A percentile compares a stretch with the other conserved stretches of the same genome.
phyloP scores from a whole-genome alignment of 441 rosid genomes.

The Adansonia grandidieri region DNA sequence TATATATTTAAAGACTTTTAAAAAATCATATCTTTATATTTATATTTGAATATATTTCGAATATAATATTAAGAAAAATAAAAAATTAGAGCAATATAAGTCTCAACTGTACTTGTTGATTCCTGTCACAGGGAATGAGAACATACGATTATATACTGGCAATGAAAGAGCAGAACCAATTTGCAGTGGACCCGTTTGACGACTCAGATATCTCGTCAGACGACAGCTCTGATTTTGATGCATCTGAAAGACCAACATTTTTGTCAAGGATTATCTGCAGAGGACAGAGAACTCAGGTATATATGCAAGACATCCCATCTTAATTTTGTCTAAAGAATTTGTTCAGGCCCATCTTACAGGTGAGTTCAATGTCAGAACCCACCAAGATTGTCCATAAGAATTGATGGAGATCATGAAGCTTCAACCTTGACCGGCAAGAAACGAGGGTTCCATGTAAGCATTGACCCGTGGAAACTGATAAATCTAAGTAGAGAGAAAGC shows the following conservation, averaged over 20 bases:
- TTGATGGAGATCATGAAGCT: conserved; percentile 64
- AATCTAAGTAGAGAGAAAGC: conserved; percentile 84
- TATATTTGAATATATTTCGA: no score
- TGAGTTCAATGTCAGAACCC: conserved; percentile 48
- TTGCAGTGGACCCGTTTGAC: conserved; percentile 63
- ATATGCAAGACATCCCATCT: not conserved
- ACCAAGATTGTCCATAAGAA: conserved; percentile 64
- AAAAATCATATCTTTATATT: no score
- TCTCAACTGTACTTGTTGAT: not conserved
- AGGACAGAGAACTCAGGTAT: conserved; percentile 65
- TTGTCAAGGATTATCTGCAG: conserved; percentile 70
- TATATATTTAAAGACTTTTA: no score
- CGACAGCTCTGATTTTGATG: conserved; percentile 71
- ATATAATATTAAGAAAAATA: no score
- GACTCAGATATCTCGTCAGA: conserved; percentile 89
- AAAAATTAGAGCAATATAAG: no score
- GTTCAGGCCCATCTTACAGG: not conserved
- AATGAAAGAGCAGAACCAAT: conserved; percentile 83
- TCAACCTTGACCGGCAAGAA: conserved; percentile 51
- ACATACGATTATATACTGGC: conserved; percentile 97
- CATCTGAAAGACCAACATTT: conserved; percentile 67
- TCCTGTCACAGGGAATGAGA: conserved; percentile 78
- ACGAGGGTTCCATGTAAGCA: conserved; percentile 74
- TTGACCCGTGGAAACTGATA: conserved; percentile 85
- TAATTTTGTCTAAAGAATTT: conserved; percentile 12